Evolutionary conservation across 345 rosid genomes (phyloP).

Genomic region (Sonneratia caseolaris): DNA sequence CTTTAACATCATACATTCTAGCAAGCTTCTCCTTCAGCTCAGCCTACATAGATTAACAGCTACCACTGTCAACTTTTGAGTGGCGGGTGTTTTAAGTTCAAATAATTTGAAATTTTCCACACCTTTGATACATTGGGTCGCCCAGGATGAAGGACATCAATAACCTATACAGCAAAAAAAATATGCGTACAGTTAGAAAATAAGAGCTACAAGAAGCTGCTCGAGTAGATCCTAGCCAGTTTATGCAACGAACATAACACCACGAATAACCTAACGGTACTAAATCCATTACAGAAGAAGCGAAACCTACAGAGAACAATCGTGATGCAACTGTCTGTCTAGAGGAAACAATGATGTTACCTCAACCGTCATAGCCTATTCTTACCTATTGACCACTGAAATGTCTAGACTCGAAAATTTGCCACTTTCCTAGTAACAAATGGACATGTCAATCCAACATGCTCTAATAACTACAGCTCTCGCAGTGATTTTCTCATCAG

Average conservation of each 20-base stretch:
- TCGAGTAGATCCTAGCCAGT: neutral
- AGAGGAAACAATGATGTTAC: neutral
- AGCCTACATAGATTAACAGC: constrained; percentile 27
- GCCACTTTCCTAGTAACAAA: neutral
- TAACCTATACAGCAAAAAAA: constrained; percentile 35
- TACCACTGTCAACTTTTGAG: neutral
- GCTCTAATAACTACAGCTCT: neutral
- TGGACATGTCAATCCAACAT: neutral
- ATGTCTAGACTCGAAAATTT: neutral
- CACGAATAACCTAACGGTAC: too few species aligned
- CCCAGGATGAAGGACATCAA: constrained; percentile 96
- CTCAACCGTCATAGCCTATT: neutral
- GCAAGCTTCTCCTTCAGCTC: constrained; percentile 85
- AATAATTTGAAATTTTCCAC: neutral
- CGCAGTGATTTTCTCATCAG: neutral
- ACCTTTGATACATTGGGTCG: constrained; percentile 95
- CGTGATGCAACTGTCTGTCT: neutral
- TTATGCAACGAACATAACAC: neutral
- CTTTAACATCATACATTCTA: constrained; percentile 81
- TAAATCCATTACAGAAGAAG: neutral
- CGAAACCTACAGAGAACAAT: neutral
- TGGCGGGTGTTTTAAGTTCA: neutral
- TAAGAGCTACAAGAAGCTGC: neutral
- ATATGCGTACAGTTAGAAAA: neutral
- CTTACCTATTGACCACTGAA: neutral